phyloP scores from a whole-genome alignment of 208 protist species.

The Trypanosomatidae sp. region DNA sequence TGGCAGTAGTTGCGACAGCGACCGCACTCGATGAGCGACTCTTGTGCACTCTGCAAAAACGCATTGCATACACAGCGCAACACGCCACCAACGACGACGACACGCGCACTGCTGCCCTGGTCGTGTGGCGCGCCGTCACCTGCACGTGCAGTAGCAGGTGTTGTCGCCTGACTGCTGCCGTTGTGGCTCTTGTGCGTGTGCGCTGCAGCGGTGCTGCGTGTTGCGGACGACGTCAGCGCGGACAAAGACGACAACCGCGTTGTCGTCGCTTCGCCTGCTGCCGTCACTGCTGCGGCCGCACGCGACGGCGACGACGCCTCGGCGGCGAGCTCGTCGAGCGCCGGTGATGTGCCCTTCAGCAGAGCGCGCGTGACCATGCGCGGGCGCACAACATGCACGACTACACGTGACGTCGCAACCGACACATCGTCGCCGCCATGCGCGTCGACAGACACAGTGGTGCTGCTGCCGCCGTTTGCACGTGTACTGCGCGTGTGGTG shows the following conservation, averaged over 20 bases:
- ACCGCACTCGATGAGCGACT: conserved; percentile 52
- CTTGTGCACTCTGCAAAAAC: conserved; percentile 36
- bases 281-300: neutral
- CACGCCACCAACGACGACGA: conserved; percentile 27
- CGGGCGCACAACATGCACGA: neutral
- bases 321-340: neutral
- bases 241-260: too few relatives aligned
- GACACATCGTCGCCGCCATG: too few relatives aligned
- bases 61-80: conserved; percentile 61
- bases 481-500: neutral
- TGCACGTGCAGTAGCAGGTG: neutral
- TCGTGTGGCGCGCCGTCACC: neutral
- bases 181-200: neutral
- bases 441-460: too few relatives aligned
- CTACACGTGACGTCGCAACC: too few relatives aligned
- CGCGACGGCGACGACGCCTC: neutral
- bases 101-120: too few relatives aligned
- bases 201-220: too few relatives aligned
- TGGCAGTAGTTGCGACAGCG: conserved; percentile 63
- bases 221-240: too few relatives aligned
- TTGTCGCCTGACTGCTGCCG: neutral
- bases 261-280: neutral
- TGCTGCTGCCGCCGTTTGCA: too few relatives aligned
- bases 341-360: conserved; percentile 16
- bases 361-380: conserved; percentile 61